A percentile compares a stretch with the other conserved stretches of the same genome.
Conservation (phyloP, 129 eudicot species). For the Ambrosia trifida region DNA sequence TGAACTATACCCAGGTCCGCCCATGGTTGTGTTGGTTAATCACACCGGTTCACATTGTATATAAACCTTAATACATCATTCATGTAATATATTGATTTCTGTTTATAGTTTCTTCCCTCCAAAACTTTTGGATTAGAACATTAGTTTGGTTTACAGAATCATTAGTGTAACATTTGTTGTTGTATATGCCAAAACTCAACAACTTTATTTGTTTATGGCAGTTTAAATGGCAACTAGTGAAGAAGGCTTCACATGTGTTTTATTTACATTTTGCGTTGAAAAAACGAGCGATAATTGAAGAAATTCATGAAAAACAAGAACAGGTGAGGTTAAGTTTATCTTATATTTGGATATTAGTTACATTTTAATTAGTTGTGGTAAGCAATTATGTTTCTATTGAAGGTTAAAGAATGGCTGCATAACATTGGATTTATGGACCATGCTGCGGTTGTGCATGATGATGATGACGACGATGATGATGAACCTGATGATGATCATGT, state of each 20-base stretch:
- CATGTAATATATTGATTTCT: too few relatives aligned
- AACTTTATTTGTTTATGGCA: constrained; percentile 26
- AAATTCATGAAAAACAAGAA: constrained; percentile 97
- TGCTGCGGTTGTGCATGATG: constrained; percentile 71
- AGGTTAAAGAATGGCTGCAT: constrained; percentile 99
- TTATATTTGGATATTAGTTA: not conserved
- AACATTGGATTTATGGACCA: constrained; percentile 88
- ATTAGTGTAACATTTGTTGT: too few relatives aligned
- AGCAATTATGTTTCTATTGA: constrained; percentile 15
- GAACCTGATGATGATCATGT: constrained; percentile 70
- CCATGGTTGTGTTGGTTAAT: too few relatives aligned
- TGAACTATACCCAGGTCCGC: too few relatives aligned
- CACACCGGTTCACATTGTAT: too few relatives aligned
- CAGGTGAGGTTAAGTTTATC: constrained; percentile 52
- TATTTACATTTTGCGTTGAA: constrained; percentile 88
- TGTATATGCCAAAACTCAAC: too few relatives aligned
- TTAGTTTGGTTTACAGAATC: too few relatives aligned
- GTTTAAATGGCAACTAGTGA: constrained; percentile 95
- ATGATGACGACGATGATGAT: constrained; percentile 55
- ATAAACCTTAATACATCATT: too few relatives aligned
- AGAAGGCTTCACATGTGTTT: constrained; percentile 94
- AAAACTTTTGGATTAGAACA: too few relatives aligned
- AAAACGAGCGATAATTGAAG: constrained; percentile 85
- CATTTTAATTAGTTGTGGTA: not conserved
- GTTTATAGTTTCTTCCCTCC: too few relatives aligned